phyloP scores from a whole-genome alignment of 768 basidiomycete species.

The Tylopilus sp. region DNA sequence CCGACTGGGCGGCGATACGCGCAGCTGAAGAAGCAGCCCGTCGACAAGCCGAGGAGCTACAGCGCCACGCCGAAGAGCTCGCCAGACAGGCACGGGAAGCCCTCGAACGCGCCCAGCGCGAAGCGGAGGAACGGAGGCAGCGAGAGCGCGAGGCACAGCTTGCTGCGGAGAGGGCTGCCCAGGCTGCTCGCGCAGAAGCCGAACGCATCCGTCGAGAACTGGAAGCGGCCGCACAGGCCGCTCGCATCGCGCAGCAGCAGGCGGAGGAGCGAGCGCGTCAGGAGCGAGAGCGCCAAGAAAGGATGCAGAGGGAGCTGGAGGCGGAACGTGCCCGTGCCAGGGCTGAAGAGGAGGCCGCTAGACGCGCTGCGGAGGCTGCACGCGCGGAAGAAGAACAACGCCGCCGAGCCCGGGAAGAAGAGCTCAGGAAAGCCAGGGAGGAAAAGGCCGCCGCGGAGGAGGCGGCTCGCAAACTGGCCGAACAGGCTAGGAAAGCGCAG shows the following conservation, averaged over 20 bases:
- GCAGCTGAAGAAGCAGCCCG: conserved; percentile 24
- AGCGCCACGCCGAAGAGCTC: conserved; percentile 15
- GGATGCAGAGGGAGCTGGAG: conserved; percentile 16
- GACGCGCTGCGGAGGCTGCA: conserved; percentile 21
- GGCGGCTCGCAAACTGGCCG: conserved; percentile 20
- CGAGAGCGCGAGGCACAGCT: conserved; percentile 15
- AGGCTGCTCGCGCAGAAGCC: conserved; percentile 21
- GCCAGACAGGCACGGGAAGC: conserved; percentile 22
- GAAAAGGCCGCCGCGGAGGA: conserved; percentile 22
- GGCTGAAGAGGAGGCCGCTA: conserved; percentile 23
- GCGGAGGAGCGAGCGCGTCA: conserved; percentile 26
- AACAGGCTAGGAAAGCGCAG: conserved; percentile 22
- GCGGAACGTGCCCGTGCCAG: conserved; percentile 18
- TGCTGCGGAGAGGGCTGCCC: conserved; percentile 22
- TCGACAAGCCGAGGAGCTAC: conserved; percentile 20
- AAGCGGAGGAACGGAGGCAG: conserved; percentile 17
- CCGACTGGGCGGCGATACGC: conserved; percentile 21
- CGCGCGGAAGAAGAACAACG: conserved; percentile 24
- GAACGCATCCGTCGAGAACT: conserved; percentile 19
- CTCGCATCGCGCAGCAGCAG: conserved; percentile 17
- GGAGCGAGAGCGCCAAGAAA: conserved; percentile 22
- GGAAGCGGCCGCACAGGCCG: conserved; percentile 24
- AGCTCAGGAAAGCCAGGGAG: conserved; percentile 13
- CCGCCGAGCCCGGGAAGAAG: conserved; percentile 19
- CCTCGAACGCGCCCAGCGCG: conserved; percentile 21